Conservation (phyloP, 1,284 basidiomycete genomes). For the Ustilago sp. region DNA sequence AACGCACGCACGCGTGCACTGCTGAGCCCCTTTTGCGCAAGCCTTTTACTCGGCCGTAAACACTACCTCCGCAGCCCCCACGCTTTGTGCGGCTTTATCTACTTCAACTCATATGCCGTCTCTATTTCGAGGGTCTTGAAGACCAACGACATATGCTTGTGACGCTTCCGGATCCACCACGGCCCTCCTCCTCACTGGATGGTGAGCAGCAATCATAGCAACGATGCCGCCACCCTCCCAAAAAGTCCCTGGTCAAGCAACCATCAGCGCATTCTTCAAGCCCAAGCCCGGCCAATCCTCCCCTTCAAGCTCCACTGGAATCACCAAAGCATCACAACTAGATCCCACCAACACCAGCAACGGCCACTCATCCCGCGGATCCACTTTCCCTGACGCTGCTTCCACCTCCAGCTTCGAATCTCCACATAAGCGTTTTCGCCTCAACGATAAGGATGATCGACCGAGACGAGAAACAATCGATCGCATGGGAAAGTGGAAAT, state of each 20-base stretch:
- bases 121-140: neutral
- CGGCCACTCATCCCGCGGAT: conserved; percentile 6
- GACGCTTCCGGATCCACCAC: neutral
- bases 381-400: conserved; percentile 12
- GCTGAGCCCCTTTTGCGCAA: no score
- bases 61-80: no score
- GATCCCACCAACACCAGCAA: conserved; percentile 15
- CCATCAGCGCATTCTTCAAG: conserved; percentile 57
- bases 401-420: conserved; percentile 20
- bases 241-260: conserved; percentile 28
- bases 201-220: neutral
- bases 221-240: conserved; percentile 35
- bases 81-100: no score
- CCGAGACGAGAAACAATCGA: conserved; percentile 36
- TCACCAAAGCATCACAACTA: conserved; percentile 41
- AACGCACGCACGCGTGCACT: no score
- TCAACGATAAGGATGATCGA: conserved; percentile 20
- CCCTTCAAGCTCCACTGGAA: neutral
- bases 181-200: neutral
- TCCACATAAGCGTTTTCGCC: conserved; percentile 28
- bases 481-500: conserved; percentile 46
- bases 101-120: no score
- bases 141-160: neutral
- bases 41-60: no score
- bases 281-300: conserved; percentile 24